Evolutionary conservation across 306 rosid genomes (phyloP), one percentile per base, ranked within the genome.

Genomic region (Citrullus amarus): DNA sequence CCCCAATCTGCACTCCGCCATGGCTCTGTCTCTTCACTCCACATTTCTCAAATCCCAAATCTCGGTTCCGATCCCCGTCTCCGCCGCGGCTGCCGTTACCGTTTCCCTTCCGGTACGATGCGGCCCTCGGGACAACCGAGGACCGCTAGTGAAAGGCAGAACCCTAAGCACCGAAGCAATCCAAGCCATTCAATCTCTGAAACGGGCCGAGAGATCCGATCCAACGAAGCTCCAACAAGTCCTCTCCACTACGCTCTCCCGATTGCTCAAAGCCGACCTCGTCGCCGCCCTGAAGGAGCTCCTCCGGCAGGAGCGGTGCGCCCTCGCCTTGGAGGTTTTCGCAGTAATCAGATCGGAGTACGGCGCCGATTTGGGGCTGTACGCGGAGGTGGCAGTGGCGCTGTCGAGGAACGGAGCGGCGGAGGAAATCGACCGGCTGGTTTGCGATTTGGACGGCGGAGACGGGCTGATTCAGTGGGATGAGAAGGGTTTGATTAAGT

Each of bases 121-220:
- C 4, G 96, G 98, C 2, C 98, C 98, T 2, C 93, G 98, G 16
- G 93, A 92, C 53, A 89, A 95, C 59, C 96, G 96, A 22, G 93
- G 93, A 62, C 98, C 97, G 1, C 83, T 95, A 20, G 70, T 95
- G 18, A 92, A 87, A 83, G 98, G 93, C 36, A 90, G 98, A 20
- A 79, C 82, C 79, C 90, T 94, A 34, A 92, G 97, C 90, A 94
- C 86, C 80, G 98, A 94, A 84, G 98, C 98, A 63, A 94, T 94
- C 89, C 97, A 90, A 85, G 96, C 97, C 51, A 87, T 90, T 18
- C 98, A 94, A 89, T 34, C 96, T 80, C 88, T 92, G 7, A 94
- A 95, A 78, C 93, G 97, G 20, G 73, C 88, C n/a, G 82, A 87
- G 43, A 84, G 86, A 85, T 86, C 92, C 79, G 81, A 88, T 73